Base-by-base conservation (phyloP, 2,329 filamentous ascomycete genomes). In the Meredithiella fracta region DNA sequence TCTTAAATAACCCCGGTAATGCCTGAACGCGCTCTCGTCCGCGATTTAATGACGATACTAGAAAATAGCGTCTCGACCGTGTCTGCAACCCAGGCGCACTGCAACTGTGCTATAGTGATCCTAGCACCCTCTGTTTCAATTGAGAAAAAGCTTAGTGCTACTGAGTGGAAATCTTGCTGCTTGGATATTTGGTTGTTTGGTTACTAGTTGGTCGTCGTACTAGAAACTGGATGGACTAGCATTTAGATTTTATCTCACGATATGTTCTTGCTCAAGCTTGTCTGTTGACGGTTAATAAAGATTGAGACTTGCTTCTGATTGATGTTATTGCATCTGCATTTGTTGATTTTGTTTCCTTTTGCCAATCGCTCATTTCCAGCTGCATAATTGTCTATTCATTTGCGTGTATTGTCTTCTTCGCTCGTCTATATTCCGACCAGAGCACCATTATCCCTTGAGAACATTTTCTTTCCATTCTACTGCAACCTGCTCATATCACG, bases 41-140 rank as follows among this genome's bases (percentile, higher is more conserved):
- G 51, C 40, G 51, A 53, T 40, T 53, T 53, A 53, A 40, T 53
- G 51, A 20, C 31, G 22, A 15, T 38, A 20, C 22, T 23, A 40
- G 8, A 8, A 11, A 22, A 51, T 20, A 29, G 47, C 3, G 20
- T 3, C 47, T 49, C 25, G 44, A 49, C 9, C 47, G 31, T 34
- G 49, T 31, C n/a, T 51, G 26, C n/a, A 34, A n/a, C 26, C 31
- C 17, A 20, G 25, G n/a, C 17, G n/a, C 8, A 34, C 17, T 29
- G 14, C 26, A 34, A 51, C 49, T 14, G 15, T 44, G 20, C 20
- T 44, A 22, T 44, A 17, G n/a, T 22, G 14, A 53, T 25, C 34
- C 31, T 11, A 23, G 51, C 14, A 11, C 37, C 7, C 14, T 23
- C n/a, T 15, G n/a, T 53, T 15, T 38, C n/a, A 17, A 20, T 53